Evolutionary conservation across 352 stramenopile genomes (phyloP), one percentile per base, ranked within the genome.

Genomic region (Globisporangium cylindrosporum): DNA sequence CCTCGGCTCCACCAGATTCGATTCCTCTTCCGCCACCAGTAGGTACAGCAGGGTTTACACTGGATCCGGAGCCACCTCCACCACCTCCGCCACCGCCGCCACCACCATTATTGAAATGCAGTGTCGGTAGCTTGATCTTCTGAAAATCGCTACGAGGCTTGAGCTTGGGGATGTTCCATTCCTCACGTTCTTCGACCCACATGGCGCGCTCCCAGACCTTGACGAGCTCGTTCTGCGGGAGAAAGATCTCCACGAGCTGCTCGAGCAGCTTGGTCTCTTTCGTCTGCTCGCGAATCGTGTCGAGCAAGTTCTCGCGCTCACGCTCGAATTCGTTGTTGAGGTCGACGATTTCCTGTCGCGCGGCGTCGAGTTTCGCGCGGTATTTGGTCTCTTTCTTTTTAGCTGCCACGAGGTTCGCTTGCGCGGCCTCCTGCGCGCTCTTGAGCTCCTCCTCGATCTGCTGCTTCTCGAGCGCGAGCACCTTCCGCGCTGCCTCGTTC

Each of bases 251-350:
- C 3, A 93, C 82, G n/a, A 97, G 82, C 57, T 97, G 88, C 68
- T 97, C 88, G 38, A 96, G 71, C 25, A 97, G 71, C 68, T 96
- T 94, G 29, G 84, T 78, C 68, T 97, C 91, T 64, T 91, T 92
- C 1, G 90, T 96, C 53, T 96, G 88, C 54, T 96, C 89, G n/a
- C 90, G 87, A 38, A 97, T 92, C 8, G 84, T 95, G 64, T 97
- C 91, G 36, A 96, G 70, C 54, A 96, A 68, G 36, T 86, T 91
- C 58, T 95, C 86, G 0, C 89, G 85, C 72, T 97, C 91, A 12
- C 81, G 84, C 67, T 94, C 85, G 67, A 96, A 94, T 62, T 97
- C 91, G 29, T 80, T 83, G 56, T 86, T 85, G 6, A 97, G 71
- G 59, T 96, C 91, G 3, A 78, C 73, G n/a, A 97, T 88, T 59